phyloP scores from a whole-genome alignment of 352 stramenopile species.

The Globisporangium heterothallicum region DNA sequence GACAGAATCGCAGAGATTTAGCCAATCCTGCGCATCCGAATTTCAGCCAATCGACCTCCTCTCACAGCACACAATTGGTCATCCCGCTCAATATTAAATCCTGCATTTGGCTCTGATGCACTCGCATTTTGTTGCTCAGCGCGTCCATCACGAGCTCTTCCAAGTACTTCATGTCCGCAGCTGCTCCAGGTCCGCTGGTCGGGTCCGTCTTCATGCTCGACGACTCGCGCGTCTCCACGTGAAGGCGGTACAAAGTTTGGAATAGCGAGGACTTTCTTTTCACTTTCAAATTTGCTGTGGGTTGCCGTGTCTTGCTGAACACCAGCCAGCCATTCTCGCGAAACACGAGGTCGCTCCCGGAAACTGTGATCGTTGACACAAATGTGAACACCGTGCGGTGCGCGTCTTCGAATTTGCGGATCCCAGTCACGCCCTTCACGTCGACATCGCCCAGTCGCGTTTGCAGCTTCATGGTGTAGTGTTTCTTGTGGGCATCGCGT shows the following conservation, averaged over 20 bases:
- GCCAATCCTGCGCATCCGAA: too few relatives aligned
- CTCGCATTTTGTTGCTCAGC: constrained; percentile 2
- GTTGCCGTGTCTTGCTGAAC: too few relatives aligned
- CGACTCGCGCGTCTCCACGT: not conserved
- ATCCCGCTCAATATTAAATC: not conserved
- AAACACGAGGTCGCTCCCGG: not conserved
- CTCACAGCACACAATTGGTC: too few relatives aligned
- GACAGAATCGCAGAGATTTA: too few relatives aligned
- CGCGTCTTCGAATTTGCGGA: not conserved
- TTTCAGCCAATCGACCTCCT: too few relatives aligned
- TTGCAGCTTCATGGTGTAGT: not conserved
- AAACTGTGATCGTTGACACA: not conserved
- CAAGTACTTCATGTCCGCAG: too few relatives aligned
- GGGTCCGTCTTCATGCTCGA: too few relatives aligned
- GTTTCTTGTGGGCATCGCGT: not conserved
- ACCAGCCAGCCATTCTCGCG: not conserved
- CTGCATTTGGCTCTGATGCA: constrained; percentile 4
- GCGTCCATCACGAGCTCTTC: constrained; percentile 7
- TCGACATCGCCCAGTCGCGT: not conserved
- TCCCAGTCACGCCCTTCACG: not conserved
- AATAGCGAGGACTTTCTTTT: not conserved
- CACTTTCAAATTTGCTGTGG: not conserved
- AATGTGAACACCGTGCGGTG: not conserved
- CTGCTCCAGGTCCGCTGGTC: too few relatives aligned
- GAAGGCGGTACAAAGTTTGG: not conserved